A percentile compares a stretch with the other conserved stretches of the same genome.
These are phyloP conservation scores for Firmiana major DNA, from an alignment of 345 rosid genomes.

Conservation along the genomic window DNA sequence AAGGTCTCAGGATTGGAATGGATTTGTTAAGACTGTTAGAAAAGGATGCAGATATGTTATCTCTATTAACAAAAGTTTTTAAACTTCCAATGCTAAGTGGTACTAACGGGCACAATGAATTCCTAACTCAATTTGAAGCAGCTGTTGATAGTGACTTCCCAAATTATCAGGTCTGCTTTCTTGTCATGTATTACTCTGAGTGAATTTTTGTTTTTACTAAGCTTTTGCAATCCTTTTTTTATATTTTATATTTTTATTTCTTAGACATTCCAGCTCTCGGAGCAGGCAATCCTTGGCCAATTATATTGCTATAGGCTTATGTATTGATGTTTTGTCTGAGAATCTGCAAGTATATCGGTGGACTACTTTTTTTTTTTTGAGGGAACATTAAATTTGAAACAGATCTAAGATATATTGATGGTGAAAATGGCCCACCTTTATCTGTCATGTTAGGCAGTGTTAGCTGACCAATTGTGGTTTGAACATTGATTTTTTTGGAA, in stretches of 20 bases:
- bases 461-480: not conserved
- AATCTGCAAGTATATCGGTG: not conserved
- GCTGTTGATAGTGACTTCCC: slow-evolving; percentile 94
- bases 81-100: slow-evolving; percentile 56
- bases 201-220: not conserved
- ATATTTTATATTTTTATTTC: not conserved
- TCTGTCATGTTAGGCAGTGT: not conserved
- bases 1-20: slow-evolving; percentile 74
- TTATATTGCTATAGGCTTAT: not conserved
- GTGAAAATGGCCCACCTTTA: not conserved
- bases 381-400: not conserved
- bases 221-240: not conserved
- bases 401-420: not conserved
- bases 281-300: not conserved
- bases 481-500: not conserved
- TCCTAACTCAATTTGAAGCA: slow-evolving; percentile 80
- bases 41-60: slow-evolving; percentile 44
- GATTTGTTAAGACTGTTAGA: slow-evolving; percentile 59
- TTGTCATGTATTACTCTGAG: not conserved
- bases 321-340: not conserved
- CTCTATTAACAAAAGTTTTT: slow-evolving; percentile 44
- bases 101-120: slow-evolving; percentile 51
- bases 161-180: slow-evolving; percentile 69
- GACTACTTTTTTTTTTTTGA: not conserved
- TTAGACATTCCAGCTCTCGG: not conserved